Conservation (phyloP, 495 filamentous ascomycete species). For the Penicillium salamii region DNA sequence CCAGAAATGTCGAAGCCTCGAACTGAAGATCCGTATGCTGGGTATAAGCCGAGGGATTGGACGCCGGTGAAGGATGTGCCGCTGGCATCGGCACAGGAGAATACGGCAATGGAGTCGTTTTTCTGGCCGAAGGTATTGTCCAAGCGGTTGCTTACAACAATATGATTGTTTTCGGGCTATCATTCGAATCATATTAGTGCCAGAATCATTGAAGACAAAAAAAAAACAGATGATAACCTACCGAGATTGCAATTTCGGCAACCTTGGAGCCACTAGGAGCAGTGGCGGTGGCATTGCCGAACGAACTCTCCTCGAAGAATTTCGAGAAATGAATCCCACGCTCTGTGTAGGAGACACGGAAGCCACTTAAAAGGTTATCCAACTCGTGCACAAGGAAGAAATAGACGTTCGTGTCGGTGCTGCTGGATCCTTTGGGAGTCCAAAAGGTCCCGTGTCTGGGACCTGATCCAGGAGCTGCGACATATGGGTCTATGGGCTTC, state of each 20-base stretch:
- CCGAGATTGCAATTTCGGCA: conserved; percentile 60
- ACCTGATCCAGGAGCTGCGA: conserved; percentile 48
- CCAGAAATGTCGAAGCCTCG: conserved; percentile 35
- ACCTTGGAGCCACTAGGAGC: conserved; percentile 35
- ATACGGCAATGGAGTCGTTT: conserved; percentile 46
- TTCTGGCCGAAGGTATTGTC: conserved; percentile 44
- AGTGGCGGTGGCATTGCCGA: conserved; percentile 38
- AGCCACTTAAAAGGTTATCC: conserved; percentile 51
- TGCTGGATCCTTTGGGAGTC: conserved; percentile 19
- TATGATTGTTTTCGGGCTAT: conserved; percentile 19
- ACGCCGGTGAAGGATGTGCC: conserved; percentile 23
- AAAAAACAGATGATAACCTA: conserved; percentile 33
- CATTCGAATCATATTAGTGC: neutral
- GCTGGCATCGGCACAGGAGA: conserved; percentile 13
- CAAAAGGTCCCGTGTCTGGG: conserved; percentile 61
- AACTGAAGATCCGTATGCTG: conserved; percentile 36
- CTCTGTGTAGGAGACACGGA: conserved; percentile 45
- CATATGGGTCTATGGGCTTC: conserved; percentile 6
- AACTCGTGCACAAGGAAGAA: conserved; percentile 60
- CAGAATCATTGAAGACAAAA: too few relatives aligned
- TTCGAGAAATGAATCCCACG: conserved; percentile 36
- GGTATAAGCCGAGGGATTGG: conserved; percentile 29
- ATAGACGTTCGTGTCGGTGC: conserved; percentile 33
- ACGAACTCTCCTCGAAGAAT: conserved; percentile 42
- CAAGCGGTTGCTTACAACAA: conserved; percentile 56